Percentiles rank a stretch among this genome's conserved stretches.
These are phyloP conservation scores for Austropuccinia psidii DNA, from an alignment of 1,284 basidiomycete genomes.

Conservation along the genomic window DNA sequence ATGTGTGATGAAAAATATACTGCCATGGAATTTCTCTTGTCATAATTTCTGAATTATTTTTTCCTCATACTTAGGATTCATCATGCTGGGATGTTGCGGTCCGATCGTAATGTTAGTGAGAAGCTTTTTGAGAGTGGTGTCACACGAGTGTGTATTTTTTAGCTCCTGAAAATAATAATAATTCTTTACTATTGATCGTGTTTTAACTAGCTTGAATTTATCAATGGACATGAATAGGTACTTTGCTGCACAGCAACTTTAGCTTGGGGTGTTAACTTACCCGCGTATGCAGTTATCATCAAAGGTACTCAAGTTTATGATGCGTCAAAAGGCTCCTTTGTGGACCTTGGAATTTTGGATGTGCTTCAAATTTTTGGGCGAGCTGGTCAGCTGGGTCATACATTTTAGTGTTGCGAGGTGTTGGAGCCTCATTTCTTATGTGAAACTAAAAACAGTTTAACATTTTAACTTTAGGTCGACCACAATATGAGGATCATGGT, in stretches of 20 bases:
- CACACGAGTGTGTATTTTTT: conserved; percentile 63
- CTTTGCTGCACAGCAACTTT: conserved; percentile 96
- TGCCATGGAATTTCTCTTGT: neutral
- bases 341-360: conserved; percentile 89
- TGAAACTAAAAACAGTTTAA: neutral
- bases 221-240: conserved; percentile 55
- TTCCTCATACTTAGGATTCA: conserved; percentile 97
- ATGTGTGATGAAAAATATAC: neutral
- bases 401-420: too few relatives aligned
- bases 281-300: conserved; percentile 92
- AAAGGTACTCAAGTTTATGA: conserved; percentile 98
- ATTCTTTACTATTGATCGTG: neutral
- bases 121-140: conserved; percentile 81
- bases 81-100: conserved; percentile 94
- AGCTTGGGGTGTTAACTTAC: conserved; percentile 99
- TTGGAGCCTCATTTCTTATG: neutral
- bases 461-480: conserved; percentile 55
- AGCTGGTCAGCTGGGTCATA: conserved; percentile 57
- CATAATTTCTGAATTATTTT: conserved; percentile 51
- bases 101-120: conserved; percentile 93
- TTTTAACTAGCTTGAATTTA: neutral
- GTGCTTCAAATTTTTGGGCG: conserved; percentile 94
- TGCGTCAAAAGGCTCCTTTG: conserved; percentile 74
- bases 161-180: neutral
- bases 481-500: conserved; percentile 88